Evolutionary conservation across 208 protist species (phyloP).

Genomic region (Leishmania turanica): DNA sequence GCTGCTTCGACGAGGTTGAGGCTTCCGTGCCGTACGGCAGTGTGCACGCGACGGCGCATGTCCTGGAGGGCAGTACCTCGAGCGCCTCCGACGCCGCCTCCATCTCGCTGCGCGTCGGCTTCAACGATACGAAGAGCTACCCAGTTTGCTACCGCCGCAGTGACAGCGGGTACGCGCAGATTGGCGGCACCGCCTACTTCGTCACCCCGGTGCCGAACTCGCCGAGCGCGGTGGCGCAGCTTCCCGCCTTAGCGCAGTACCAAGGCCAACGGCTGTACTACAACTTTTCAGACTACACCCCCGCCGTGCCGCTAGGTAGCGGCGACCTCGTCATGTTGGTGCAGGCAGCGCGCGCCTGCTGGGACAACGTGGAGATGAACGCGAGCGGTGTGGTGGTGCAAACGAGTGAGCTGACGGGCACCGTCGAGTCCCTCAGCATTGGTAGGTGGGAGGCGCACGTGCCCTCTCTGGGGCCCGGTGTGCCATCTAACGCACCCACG

Average conservation of each 20-base stretch:
- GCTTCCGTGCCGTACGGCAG: constrained; percentile 75
- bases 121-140: constrained; percentile 48
- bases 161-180: constrained; percentile 79
- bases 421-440: constrained; percentile 10
- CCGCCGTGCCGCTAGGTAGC: constrained; percentile 21
- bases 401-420: constrained; percentile 29
- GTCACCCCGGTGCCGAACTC: constrained; percentile 50
- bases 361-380: constrained; percentile 55
- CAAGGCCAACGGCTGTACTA: constrained; percentile 82
- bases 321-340: constrained; percentile 80
- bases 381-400: constrained; percentile 38
- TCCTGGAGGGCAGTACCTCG: not conserved
- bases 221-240: constrained; percentile 35
- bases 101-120: constrained; percentile 70
- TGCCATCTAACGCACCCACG: constrained; percentile 23
- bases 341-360: constrained; percentile 53
- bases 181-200: constrained; percentile 34
- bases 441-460: constrained; percentile 68
- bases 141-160: constrained; percentile 79
- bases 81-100: constrained; percentile 3
- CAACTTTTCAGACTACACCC: constrained; percentile 52
- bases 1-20: constrained; percentile 61
- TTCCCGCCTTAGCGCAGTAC: constrained; percentile 45
- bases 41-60: constrained; percentile 26
- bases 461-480: constrained; percentile 79